phyloP scores from a whole-genome alignment of 2,329 filamentous ascomycete species.

The Salinomyces thailandicus region DNA sequence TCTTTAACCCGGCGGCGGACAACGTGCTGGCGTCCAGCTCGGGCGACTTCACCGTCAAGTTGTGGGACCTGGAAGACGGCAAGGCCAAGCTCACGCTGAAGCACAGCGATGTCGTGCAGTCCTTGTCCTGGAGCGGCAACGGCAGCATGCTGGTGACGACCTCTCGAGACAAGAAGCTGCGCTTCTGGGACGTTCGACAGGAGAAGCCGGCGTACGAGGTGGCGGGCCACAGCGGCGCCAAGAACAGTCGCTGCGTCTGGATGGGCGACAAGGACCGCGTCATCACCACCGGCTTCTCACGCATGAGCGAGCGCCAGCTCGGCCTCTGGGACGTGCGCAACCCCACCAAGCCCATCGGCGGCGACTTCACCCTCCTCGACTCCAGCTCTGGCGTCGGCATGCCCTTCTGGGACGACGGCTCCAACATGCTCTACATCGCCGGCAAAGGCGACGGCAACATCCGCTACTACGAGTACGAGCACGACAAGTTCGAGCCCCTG shows the following conservation, averaged over 20 bases:
- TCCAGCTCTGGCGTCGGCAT: constrained; percentile 97
- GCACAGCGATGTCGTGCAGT: constrained; percentile 87
- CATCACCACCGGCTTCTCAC: constrained; percentile 92
- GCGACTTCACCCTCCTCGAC: constrained; percentile 73
- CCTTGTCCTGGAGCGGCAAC: constrained; percentile 87
- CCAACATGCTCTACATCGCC: constrained; percentile 87
- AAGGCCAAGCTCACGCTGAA: constrained; percentile 65
- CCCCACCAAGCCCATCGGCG: constrained; percentile 69
- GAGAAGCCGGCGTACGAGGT: constrained; percentile 78
- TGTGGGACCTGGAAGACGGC: constrained; percentile 85
- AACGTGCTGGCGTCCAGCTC: constrained; percentile 92
- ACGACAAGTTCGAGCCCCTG: constrained; percentile 96
- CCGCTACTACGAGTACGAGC: constrained; percentile 95
- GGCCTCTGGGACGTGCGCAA: constrained; percentile 89
- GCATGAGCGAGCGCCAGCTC: constrained; percentile 95
- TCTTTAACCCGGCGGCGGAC: constrained; percentile 94
- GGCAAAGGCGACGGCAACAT: constrained; percentile 99
- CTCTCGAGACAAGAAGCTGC: constrained; percentile 93
- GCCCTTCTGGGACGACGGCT: constrained; percentile 99
- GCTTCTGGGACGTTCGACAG: constrained; percentile 94
- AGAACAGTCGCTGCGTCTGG: constrained; percentile 96
- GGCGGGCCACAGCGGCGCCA: constrained; percentile 79
- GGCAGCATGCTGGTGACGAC: constrained; percentile 83
- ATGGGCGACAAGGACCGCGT: constrained; percentile 94
- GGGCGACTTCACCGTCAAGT: constrained; percentile 86